Conservation (phyloP, 176 grass and related monocot genomes). For the Hordeum vulgare region DNA sequence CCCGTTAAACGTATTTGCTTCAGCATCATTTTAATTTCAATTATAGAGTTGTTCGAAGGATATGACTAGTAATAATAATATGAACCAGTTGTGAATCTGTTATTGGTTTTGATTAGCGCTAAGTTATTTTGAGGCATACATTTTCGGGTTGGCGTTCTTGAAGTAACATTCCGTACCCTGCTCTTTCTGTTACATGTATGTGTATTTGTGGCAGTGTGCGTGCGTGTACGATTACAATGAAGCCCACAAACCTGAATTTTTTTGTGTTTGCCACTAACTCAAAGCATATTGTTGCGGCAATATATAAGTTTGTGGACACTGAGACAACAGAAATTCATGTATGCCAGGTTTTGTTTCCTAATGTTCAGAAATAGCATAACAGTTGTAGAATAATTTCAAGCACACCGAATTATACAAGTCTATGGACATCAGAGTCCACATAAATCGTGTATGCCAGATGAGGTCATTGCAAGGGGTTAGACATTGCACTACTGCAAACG, state of each 20-base stretch:
- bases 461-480: background rate
- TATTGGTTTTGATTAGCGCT: background rate
- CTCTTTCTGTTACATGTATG: background rate
- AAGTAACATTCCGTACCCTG: background rate
- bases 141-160: background rate
- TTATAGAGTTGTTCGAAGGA: conserved; percentile 24
- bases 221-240: background rate
- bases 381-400: background rate
- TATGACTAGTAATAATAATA: background rate
- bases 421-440: background rate
- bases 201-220: too few relatives aligned
- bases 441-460: background rate
- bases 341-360: background rate
- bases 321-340: background rate
- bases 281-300: background rate
- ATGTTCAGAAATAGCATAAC: conserved; percentile 13
- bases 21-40: background rate
- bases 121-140: background rate
- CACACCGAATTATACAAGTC: conserved; percentile 16
- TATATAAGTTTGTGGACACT: conserved; percentile 15
- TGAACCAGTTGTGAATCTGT: background rate
- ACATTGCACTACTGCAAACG: background rate
- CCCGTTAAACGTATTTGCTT: background rate
- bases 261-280: background rate
- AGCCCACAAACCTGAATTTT: background rate